Percentiles rank a stretch among this genome's conserved stretches.
These are phyloP conservation scores for Chytriomyces sp. DNA, from an alignment of 192 early-diverging fungal genomes.

Conservation along the genomic window DNA sequence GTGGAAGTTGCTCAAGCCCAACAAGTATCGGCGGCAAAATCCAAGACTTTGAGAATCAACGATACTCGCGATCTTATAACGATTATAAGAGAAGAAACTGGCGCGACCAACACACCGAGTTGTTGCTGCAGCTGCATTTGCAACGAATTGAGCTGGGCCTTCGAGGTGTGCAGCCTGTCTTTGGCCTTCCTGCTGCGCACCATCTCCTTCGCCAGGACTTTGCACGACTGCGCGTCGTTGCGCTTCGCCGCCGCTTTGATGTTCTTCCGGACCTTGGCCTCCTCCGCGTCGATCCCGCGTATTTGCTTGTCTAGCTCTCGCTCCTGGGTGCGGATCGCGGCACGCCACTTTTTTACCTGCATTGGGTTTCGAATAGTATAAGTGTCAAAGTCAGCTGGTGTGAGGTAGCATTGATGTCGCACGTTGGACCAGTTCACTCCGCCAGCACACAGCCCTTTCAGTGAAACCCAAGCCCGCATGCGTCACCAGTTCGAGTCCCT, in stretches of 20 bases:
- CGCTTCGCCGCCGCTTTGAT: slow-evolving; percentile 90
- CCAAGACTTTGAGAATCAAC: neutral
- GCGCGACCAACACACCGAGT: slow-evolving; percentile 57
- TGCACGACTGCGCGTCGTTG: slow-evolving; percentile 65
- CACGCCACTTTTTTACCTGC: slow-evolving; percentile 91
- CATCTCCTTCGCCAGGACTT: slow-evolving; percentile 79
- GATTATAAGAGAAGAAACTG: neutral
- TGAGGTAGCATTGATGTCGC: too few species aligned
- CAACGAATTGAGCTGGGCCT: slow-evolving; percentile 93
- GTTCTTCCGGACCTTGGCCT: slow-evolving; percentile 73
- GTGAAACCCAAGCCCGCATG: too few species aligned
- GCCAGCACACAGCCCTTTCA: too few species aligned
- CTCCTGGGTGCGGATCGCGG: slow-evolving; percentile 78
- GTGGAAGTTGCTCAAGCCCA: neutral
- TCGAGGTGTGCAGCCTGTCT: slow-evolving; percentile 78
- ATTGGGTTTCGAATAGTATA: neutral
- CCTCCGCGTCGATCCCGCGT: slow-evolving; percentile 77
- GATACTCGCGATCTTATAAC: neutral
- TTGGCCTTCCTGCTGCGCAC: slow-evolving; percentile 78
- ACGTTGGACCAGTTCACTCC: too few species aligned
- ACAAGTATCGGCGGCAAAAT: neutral
- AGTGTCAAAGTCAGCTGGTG: neutral
- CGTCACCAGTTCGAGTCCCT: neutral
- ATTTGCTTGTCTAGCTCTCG: slow-evolving; percentile 85
- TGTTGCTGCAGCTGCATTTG: slow-evolving; percentile 87